Base-by-base conservation (phyloP, 106 monocot genomes). In the Cymbidium sinense region DNA sequence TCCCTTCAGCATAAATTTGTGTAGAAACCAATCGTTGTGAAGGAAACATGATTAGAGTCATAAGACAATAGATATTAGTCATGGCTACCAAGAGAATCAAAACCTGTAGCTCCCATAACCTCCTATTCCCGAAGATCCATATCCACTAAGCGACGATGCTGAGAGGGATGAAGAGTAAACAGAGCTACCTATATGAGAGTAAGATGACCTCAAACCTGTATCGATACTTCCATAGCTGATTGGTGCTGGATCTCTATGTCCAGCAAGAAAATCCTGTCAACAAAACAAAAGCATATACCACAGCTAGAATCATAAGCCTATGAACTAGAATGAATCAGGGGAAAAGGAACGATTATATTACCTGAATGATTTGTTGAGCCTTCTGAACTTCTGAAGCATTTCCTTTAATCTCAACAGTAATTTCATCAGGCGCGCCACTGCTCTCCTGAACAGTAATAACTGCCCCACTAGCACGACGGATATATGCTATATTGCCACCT, bases 341-440 rank as follows among this genome's bases (percentile, higher is more conserved):
- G 37, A 21, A 21, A 44, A 12, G 27, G 12, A 74, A 74, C 9
- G 21, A 74, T 7, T 6, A 47, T 74, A 28, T 25, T 79, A 91
- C 91, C 84, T 91, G 84, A 72, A 91, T 82, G 28, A 91, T 83
- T 76, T 86, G 88, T 28, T 88, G 83, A 70, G 91, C 91, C 39
- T 73, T 64, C 65, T 86, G 83, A 77, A 91, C 91, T 74, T 91
- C 83, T 51, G 81, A 71, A 62, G 86, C 18, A 29, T 85, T 84
- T 54, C 91, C 91, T 80, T 91, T 91, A 34, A 91, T 86, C 81
- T 91, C 91, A 77, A 91, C 88, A 36, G 84, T 88, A 35, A 91
- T 88, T 62, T 88, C 88, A 79, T 88, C 88, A 28, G 81, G 73
- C 18, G 44, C 44, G 20, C 74, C 83, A 67, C 78, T 76, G 8